These are phyloP conservation scores for Adansonia grandidieri DNA, from an alignment of 441 rosid genomes.

Conservation along the genomic window DNA sequence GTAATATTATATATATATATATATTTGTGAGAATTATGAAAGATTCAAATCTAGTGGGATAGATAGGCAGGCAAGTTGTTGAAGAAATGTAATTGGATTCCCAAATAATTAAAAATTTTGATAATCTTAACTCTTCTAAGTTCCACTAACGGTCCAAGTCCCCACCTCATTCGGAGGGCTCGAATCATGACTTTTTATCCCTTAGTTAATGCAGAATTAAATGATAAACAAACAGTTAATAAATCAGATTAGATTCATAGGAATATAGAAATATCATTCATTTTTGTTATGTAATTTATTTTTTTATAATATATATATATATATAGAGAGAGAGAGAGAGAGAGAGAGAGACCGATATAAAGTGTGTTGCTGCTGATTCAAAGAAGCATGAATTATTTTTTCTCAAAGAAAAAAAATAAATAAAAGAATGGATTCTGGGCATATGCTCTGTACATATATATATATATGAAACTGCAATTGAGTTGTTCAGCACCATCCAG, in stretches of 20 bases:
- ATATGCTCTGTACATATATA: neutral
- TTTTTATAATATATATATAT: too few species aligned
- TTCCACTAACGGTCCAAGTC: neutral
- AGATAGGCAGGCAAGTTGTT: neutral
- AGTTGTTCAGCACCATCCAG: constrained; percentile 25
- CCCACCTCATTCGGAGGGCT: neutral
- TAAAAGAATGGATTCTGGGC: neutral
- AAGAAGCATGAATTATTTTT: neutral
- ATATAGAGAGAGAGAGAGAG: too few species aligned
- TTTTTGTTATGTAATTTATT: too few species aligned
- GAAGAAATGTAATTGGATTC: neutral
- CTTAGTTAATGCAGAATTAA: neutral
- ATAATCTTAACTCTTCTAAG: neutral
- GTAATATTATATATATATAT: neutral
- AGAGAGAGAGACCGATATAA: neutral
- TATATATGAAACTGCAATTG: constrained; percentile 10
- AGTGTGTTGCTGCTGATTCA: neutral
- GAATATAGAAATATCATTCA: neutral
- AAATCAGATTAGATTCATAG: constrained; percentile 3
- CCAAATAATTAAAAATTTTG: neutral
- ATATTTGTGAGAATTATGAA: neutral
- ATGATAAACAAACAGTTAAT: neutral
- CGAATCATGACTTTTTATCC: neutral
- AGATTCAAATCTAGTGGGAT: constrained; percentile 4
- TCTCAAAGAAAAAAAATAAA: too few species aligned